Percentiles rank a stretch among this genome's conserved stretches.
Conservation (phyloP, 139 green algal genomes). For the Ulvella scutata region DNA sequence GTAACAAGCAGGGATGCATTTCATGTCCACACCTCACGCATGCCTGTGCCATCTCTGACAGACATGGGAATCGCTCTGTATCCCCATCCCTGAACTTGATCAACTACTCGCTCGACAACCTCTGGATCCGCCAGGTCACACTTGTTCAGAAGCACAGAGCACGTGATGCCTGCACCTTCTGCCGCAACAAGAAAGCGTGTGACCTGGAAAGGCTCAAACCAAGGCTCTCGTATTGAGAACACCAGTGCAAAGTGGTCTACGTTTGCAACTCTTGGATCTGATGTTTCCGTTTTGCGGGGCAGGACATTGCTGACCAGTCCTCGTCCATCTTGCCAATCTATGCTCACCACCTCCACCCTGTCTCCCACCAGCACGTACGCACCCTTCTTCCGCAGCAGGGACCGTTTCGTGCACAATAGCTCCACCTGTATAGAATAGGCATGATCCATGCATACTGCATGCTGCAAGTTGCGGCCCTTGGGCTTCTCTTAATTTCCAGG, state of each 20-base stretch:
- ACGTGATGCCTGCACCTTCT: slow-evolving; percentile 54
- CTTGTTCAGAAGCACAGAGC: slow-evolving; percentile 91
- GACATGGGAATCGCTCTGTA: slow-evolving; percentile 11
- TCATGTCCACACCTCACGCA: background rate
- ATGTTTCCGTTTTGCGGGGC: slow-evolving; percentile 36
- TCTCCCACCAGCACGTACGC: slow-evolving; percentile 78
- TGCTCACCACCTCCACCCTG: slow-evolving; percentile 41
- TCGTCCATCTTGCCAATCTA: slow-evolving; percentile 64
- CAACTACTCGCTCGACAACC: slow-evolving; percentile 19
- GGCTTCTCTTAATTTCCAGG: background rate
- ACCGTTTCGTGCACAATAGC: slow-evolving; percentile 72
- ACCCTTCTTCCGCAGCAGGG: slow-evolving; percentile 83
- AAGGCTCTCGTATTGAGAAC: slow-evolving; percentile 58
- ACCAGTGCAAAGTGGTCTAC: slow-evolving; percentile 81
- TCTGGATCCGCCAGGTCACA: slow-evolving; percentile 43
- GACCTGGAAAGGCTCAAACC: slow-evolving; percentile 61
- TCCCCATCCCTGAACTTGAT: slow-evolving; percentile 18
- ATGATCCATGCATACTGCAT: background rate
- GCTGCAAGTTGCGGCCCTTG: background rate
- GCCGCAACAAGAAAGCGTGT: slow-evolving; percentile 75
- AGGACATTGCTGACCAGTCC: slow-evolving; percentile 63
- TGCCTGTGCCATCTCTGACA: background rate
- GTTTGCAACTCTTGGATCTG: slow-evolving; percentile 80
- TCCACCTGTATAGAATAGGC: slow-evolving; percentile 6
- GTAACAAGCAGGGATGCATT: background rate